Evolutionary conservation across 2,329 filamentous ascomycete species (phyloP), one percentile per base, ranked within the genome.

Genomic region (Teratosphaeria pseudoeucalypti): DNA sequence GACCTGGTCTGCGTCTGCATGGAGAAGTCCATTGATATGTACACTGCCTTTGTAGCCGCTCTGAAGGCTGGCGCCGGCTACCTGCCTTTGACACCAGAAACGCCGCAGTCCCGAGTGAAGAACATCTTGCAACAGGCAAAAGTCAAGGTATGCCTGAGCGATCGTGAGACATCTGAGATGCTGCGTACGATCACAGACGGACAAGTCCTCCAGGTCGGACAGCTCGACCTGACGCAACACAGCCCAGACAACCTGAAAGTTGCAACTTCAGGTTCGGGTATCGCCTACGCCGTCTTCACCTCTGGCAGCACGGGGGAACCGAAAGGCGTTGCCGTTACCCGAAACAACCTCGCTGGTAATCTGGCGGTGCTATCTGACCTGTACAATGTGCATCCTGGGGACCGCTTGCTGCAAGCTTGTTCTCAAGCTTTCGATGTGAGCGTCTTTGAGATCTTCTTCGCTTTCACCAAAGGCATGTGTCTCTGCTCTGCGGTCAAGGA

Each of bases 381-480:
- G 0, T 95, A 95, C 67, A 87, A 88, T 0, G 75, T 76, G 0
- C 69, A 74, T 1, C 60, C 69, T 0, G 71, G 71, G 1, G 82
- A 85, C 0, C 81, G 85, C n/a, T 77, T 95, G 34, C 77, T 96
- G 0, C 91, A 95, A 72, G 84, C 88, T 2, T 95, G 88, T 68
- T 92, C 89, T 0, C 88, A 91, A 68, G 87, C 87, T 0, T 95
- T 95, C 68, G 89, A 95, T 68, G 81, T 95, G 1, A 95, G 90
- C 0, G 88, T 95, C 0, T 95, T 95, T 69, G 91, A 95, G 68
- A 92, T 95, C 14, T 92, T 95, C 71, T 95, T 90, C 66, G 79
- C 90, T 0, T 95, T 90, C 87, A 82, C 82, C 54, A 80, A 81
- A 37, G 90, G 90, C 3, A 89, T 92, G 77, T 88, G 86, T 61